These are phyloP conservation scores for Yamadazyma sp. DNA, from an alignment of 805 yeast species.

Conservation along the genomic window DNA sequence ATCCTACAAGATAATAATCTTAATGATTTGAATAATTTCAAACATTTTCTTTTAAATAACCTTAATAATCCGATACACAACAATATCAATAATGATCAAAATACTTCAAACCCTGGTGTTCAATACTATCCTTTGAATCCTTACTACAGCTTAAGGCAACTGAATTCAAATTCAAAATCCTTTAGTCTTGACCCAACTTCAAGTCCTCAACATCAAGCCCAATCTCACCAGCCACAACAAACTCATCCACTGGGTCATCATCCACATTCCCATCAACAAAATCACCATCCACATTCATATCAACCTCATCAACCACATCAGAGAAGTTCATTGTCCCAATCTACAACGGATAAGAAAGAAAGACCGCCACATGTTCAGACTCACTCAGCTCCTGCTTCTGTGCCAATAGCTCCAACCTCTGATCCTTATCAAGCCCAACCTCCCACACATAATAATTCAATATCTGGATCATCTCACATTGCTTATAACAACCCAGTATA, in stretches of 20 bases:
- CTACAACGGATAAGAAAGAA: neutral
- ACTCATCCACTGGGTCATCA: neutral
- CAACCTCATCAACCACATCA: too few relatives aligned
- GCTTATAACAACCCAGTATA: too few relatives aligned
- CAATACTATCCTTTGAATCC: conserved; percentile 11
- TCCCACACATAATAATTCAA: too few relatives aligned
- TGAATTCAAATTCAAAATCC: conserved; percentile 2
- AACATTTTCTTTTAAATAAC: conserved; percentile 10
- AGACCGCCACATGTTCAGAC: conserved; percentile 3
- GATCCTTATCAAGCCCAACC: too few relatives aligned
- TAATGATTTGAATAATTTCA: conserved; percentile 13
- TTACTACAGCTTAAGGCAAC: conserved; percentile 6
- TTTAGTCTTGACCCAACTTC: conserved; percentile 4
- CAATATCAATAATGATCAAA: conserved; percentile 6
- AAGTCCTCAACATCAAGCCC: neutral
- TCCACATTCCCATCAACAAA: neutral
- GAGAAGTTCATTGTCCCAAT: neutral
- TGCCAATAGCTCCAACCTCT: conserved; percentile 3
- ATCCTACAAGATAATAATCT: conserved; percentile 12
- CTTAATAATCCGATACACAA: conserved; percentile 10
- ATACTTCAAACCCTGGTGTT: conserved; percentile 1
- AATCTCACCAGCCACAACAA: neutral
- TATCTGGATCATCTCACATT: too few relatives aligned
- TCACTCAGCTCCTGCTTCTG: conserved; percentile 6
- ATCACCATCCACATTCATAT: too few relatives aligned